Percentiles rank a stretch among this genome's conserved stretches.
Conservation (phyloP, 2,329 filamentous ascomycete species). For the Neurospora sp. region DNA sequence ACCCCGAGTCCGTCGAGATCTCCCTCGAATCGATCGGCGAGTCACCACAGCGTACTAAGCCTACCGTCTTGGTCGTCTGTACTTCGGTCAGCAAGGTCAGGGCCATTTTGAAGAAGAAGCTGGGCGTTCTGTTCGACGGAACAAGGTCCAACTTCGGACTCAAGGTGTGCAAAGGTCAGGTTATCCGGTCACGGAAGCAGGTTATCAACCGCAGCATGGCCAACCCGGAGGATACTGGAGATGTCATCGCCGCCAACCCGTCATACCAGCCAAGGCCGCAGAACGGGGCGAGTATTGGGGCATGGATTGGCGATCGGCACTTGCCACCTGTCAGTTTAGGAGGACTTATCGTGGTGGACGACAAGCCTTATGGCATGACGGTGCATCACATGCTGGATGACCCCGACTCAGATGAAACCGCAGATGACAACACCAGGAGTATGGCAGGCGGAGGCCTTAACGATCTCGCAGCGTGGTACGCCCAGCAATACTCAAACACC, state of each 20-base stretch:
- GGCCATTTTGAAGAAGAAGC: constrained; percentile 57
- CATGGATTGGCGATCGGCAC: constrained; percentile 76
- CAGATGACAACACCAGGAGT: constrained; percentile 21
- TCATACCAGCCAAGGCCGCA: constrained; percentile 68
- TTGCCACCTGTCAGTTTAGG: constrained; percentile 86
- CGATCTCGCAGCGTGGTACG: constrained; percentile 33
- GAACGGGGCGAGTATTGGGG: constrained; percentile 88
- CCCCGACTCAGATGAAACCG: constrained; percentile 32
- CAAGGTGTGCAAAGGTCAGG: constrained; percentile 61
- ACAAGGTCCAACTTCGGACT: constrained; percentile 48
- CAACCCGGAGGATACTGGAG: constrained; percentile 23
- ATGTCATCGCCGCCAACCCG: constrained; percentile 49
- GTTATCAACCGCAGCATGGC: constrained; percentile 30
- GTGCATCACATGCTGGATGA: constrained; percentile 94
- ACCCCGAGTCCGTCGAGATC: constrained; percentile 69
- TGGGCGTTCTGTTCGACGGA: constrained; percentile 55
- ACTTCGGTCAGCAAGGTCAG: constrained; percentile 65
- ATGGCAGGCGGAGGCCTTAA: constrained; percentile 27
- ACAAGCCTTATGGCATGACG: constrained; percentile 83
- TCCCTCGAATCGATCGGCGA: constrained; percentile 67
- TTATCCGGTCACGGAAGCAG: constrained; percentile 49
- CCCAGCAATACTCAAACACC: constrained; percentile 22
- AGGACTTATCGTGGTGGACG: constrained; percentile 75
- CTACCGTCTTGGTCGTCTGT: constrained; percentile 69
- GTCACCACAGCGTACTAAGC: constrained; percentile 52